Percentiles rank a stretch among this genome's conserved stretches.
Evolutionary conservation across 805 yeast species (phyloP).

Genomic region (Saccharomycopsis sp.): DNA sequence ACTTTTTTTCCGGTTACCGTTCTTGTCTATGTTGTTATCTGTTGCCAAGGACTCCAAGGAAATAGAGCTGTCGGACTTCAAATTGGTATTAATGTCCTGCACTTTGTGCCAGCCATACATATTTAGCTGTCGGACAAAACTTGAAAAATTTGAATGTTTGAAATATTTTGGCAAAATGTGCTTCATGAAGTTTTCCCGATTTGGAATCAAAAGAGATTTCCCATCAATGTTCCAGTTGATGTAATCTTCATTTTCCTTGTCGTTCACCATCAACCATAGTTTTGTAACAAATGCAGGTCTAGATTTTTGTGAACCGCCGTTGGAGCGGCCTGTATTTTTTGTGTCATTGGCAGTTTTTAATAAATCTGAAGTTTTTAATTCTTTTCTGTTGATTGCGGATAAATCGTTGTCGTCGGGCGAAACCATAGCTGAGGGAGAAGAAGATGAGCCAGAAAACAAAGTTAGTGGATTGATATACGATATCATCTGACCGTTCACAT

Average conservation of each 20-base stretch:
- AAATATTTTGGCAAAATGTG: slow-evolving; percentile 81
- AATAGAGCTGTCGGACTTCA: slow-evolving; percentile 43
- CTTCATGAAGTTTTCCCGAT: slow-evolving; percentile 75
- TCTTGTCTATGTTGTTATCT: no score
- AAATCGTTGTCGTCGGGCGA: no score
- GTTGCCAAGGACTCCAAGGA: no score
- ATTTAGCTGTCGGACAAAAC: slow-evolving; percentile 90
- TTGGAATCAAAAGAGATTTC: slow-evolving; percentile 69
- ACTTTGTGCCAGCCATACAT: slow-evolving; percentile 99
- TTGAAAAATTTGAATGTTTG: slow-evolving; percentile 91
- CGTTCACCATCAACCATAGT: slow-evolving; percentile 94
- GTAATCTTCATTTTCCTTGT: slow-evolving; percentile 53
- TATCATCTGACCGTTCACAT: no score
- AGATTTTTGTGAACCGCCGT: slow-evolving; percentile 37
- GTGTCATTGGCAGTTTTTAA: not conserved
- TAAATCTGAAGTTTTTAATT: not conserved
- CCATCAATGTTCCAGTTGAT: slow-evolving; percentile 87
- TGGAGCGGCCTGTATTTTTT: no score
- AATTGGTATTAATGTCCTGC: slow-evolving; percentile 78
- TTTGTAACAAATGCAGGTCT: slow-evolving; percentile 90
- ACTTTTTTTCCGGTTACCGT: no score
- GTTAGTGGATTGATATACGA: no score
- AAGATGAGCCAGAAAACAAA: no score
- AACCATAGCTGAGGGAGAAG: no score
- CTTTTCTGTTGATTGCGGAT: no score